These are phyloP conservation scores for Mesostigma viride DNA, from an alignment of 139 green algal genomes.

Conservation along the genomic window DNA sequence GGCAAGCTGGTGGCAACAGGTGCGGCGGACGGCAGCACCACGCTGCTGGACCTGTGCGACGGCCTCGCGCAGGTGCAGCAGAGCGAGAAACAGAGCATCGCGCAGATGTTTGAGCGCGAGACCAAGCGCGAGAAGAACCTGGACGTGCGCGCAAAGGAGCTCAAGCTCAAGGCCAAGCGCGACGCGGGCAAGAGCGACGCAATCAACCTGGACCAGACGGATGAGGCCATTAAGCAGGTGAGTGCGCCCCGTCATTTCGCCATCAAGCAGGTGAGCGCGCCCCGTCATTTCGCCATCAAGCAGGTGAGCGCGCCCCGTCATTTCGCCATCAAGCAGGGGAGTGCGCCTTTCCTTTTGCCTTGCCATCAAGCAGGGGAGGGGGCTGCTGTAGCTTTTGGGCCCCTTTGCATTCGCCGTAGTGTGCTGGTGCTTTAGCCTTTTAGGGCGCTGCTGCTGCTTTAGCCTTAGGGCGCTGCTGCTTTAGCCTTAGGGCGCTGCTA, in stretches of 20 bases:
- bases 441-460: too few relatives aligned
- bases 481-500: too few relatives aligned
- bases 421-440: too few relatives aligned
- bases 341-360: too few relatives aligned
- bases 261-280: not conserved
- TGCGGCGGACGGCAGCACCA: constrained; percentile 50
- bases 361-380: too few relatives aligned
- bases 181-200: constrained; percentile 3
- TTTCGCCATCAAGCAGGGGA: not conserved
- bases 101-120: constrained; percentile 49
- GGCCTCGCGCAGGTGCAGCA: constrained; percentile 57
- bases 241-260: too few relatives aligned
- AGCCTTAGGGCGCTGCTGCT: too few relatives aligned
- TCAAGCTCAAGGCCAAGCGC: constrained; percentile 46
- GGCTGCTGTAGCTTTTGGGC: too few relatives aligned
- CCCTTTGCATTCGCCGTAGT: too few relatives aligned
- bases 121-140: constrained; percentile 74
- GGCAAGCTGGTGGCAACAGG: constrained; percentile 55
- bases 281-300: too few relatives aligned
- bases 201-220: not conserved
- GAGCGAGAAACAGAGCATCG: constrained; percentile 67
- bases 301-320: too few relatives aligned
- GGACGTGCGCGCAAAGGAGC: constrained; percentile 79
- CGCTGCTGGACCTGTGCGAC: constrained; percentile 60
- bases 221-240: constrained; percentile 4